A percentile compares a stretch with the other conserved stretches of the same genome.
phyloP scores from a whole-genome alignment of 805 yeast species.

The Kockiozyma suomiensis region DNA sequence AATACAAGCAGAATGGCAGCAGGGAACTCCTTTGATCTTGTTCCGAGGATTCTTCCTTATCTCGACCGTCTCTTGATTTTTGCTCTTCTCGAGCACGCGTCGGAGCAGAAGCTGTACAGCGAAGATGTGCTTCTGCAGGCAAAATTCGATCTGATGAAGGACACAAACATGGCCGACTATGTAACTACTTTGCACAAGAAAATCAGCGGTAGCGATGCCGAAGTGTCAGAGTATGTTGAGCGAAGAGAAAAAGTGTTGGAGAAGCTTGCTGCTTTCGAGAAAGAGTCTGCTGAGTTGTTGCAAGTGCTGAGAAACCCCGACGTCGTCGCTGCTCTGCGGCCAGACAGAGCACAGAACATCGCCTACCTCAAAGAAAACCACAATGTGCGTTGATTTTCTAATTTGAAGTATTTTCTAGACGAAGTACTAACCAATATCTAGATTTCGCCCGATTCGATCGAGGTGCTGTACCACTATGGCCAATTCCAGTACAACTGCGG shows the following conservation, averaged over 20 bases:
- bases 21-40: slow-evolving; percentile 18
- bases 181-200: slow-evolving; percentile 50
- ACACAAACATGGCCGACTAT: slow-evolving; percentile 59
- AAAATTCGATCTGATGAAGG: slow-evolving; percentile 58
- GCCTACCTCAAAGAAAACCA: slow-evolving; percentile 50
- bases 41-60: slow-evolving; percentile 54
- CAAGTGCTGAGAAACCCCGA: slow-evolving; percentile 46
- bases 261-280: slow-evolving; percentile 30
- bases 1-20: not conserved
- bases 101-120: slow-evolving; percentile 49
- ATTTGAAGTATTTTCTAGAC: not conserved
- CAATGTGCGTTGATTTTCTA: slow-evolving; percentile 38
- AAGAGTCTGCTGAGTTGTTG: slow-evolving; percentile 27
- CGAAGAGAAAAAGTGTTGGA: slow-evolving; percentile 46
- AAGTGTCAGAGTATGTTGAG: slow-evolving; percentile 48
- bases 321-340: slow-evolving; percentile 55
- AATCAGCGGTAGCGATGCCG: slow-evolving; percentile 44
- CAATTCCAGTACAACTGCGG: slow-evolving; percentile 66
- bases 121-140: slow-evolving; percentile 50
- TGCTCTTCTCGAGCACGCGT: slow-evolving; percentile 54
- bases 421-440: not conserved
- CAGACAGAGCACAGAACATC: slow-evolving; percentile 58
- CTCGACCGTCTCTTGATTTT: slow-evolving; percentile 64
- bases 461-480: slow-evolving; percentile 59
- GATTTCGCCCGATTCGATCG: slow-evolving; percentile 46